Base-by-base conservation (phyloP, 164 flowering plant species). In the Saururus chinensis region DNA sequence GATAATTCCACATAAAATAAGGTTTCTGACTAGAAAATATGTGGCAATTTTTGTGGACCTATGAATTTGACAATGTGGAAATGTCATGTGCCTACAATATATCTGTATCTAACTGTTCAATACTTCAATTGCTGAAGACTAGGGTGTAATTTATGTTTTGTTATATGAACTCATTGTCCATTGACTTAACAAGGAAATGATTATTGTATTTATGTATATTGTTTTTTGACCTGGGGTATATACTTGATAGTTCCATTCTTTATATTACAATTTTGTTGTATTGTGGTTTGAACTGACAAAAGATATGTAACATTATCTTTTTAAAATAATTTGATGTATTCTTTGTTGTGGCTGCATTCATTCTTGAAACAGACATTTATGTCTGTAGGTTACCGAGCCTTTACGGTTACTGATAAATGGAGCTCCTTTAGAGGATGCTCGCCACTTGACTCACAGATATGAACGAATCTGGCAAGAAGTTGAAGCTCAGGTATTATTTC, bases 391-490 rank as follows among this genome's bases (percentile, higher is more conserved):
- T 60, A 79, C 77, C 59, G 84, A 80, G 67, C 87, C 95, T 63
- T 67, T 87, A 61, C 70, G 83, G 63, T 70, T 78, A 54, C 65
- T 81, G 66, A 72, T 87, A 60, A 71, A 37, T 22, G 86, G 86
- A 67, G 86, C 87, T 65, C 90, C 88, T 65, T 73, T 85, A 67
- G 87, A 85, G 66, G 95, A 87, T 78, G 90, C 88, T 57, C 87
- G 88, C 25, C 87, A 76, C 71, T 69, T 85, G 70, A 71, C 82
- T 51, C 85, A 75, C 13, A 85, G 67, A 35, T 87, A 85, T 75
- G 82, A 85, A 40, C 77, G 72, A 62, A 71, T 83, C 42, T 73
- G 82, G 26, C 90, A 82, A 61, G 90, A 87, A 55, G 83, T 81
- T 62, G 90, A 85, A 71, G 68, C 81, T 41, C 95, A 87, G 89